These are phyloP conservation scores for Schoenoplectus triqueter DNA, from an alignment of 202 grass and related monocot species.

Conservation along the genomic window DNA sequence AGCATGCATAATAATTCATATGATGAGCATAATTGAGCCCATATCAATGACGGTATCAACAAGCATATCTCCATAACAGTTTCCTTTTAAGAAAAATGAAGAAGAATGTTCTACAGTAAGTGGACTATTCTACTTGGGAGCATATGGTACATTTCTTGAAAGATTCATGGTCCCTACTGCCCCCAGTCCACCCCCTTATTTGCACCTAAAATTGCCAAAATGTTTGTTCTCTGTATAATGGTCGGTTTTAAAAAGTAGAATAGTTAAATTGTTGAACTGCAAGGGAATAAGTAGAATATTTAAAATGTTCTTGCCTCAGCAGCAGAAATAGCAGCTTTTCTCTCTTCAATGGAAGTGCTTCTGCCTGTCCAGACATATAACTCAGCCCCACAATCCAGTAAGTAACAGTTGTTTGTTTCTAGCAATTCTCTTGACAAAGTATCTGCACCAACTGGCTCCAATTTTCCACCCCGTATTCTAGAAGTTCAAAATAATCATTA, in stretches of 20 bases:
- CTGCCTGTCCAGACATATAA: conserved; percentile 88
- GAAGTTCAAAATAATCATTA: conserved; percentile 40
- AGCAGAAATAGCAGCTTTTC: conserved; percentile 73
- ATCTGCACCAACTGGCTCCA: conserved; percentile 50
- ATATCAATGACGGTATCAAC: no score
- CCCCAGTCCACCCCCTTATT: background rate
- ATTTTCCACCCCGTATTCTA: conserved; percentile 67
- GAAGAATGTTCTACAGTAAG: background rate
- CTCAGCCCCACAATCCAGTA: conserved; percentile 71
- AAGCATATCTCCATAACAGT: no score
- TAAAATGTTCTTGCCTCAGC: conserved; percentile 65
- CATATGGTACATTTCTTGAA: background rate
- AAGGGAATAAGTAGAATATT: conserved; percentile 17
- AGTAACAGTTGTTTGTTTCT: conserved; percentile 80
- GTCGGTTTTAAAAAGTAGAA: background rate
- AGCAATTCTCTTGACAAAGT: conserved; percentile 66
- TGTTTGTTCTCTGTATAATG: background rate
- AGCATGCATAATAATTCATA: no score
- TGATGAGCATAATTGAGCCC: no score
- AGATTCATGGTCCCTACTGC: background rate
- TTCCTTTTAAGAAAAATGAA: background rate
- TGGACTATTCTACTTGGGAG: background rate
- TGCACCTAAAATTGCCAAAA: conserved; percentile 20
- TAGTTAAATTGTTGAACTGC: background rate
- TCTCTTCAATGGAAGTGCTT: conserved; percentile 74